Evolutionary conservation across 1,139 yeast species (phyloP).

Genomic region (Debaryomycetaceae sp.): DNA sequence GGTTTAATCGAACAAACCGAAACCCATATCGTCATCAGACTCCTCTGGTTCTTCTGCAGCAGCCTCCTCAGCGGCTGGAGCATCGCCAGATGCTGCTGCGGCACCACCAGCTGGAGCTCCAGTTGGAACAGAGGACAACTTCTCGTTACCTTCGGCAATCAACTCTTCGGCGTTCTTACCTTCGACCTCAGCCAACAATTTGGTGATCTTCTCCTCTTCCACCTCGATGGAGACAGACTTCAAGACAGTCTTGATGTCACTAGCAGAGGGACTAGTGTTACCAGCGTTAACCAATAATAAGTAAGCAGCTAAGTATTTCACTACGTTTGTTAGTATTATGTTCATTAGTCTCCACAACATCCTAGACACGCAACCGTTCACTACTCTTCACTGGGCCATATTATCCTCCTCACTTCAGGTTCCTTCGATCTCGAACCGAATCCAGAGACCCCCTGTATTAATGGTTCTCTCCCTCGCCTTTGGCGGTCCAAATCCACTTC

Average conservation of each 20-base stretch:
- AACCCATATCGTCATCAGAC: constrained; percentile 72
- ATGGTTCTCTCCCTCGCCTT: too few species aligned
- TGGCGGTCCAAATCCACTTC: too few species aligned
- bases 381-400: too few species aligned
- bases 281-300: constrained; percentile 85
- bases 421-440: too few species aligned
- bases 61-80: constrained; percentile 37
- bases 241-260: constrained; percentile 67
- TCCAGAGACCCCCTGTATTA: too few species aligned
- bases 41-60: constrained; percentile 31
- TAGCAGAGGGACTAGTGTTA: constrained; percentile 72
- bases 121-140: constrained; percentile 78
- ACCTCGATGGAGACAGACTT: constrained; percentile 77
- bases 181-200: constrained; percentile 66
- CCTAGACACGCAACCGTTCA: too few species aligned
- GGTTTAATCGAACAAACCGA: constrained; percentile 81
- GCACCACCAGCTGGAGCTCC: constrained; percentile 77
- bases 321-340: constrained; percentile 12
- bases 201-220: constrained; percentile 68
- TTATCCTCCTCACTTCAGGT: too few species aligned
- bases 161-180: constrained; percentile 75
- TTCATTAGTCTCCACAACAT: background rate
- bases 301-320: constrained; percentile 92
- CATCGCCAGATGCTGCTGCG: constrained; percentile 43
- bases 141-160: constrained; percentile 76